A percentile compares a stretch with the other conserved stretches of the same genome.
phyloP scores from a whole-genome alignment of 2,329 filamentous ascomycete genomes.

The Daldinia eschscholtzii region DNA sequence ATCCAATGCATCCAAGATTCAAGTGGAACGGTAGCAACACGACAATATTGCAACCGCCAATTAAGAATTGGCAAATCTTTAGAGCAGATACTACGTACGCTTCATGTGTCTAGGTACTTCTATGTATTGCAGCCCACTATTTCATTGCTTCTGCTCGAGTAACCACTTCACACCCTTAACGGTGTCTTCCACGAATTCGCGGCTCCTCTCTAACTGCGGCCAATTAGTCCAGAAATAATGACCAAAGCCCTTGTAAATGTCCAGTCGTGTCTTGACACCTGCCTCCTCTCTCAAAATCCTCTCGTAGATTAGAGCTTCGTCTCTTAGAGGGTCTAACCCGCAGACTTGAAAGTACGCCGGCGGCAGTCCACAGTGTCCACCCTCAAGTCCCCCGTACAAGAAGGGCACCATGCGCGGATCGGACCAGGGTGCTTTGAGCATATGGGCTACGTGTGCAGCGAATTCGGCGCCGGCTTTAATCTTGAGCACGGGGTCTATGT shows the following conservation, averaged over 20 bases:
- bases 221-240: constrained; percentile 51
- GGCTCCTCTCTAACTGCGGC: constrained; percentile 43
- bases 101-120: neutral
- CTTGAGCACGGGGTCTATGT: constrained; percentile 44
- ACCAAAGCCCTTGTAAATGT: constrained; percentile 50
- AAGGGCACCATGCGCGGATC: constrained; percentile 44
- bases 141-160: constrained; percentile 41
- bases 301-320: constrained; percentile 67
- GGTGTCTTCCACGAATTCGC: constrained; percentile 48
- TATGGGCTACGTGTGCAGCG: constrained; percentile 10
- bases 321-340: constrained; percentile 64
- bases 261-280: constrained; percentile 58
- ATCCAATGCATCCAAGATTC: neutral
- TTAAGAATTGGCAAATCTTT: neutral
- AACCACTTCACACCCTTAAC: constrained; percentile 47
- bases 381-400: constrained; percentile 35
- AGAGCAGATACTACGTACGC: neutral
- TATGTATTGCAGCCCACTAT: neutral
- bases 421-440: constrained; percentile 27
- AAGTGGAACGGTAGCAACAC: neutral
- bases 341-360: constrained; percentile 64
- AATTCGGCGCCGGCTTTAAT: constrained; percentile 13
- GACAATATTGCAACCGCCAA: neutral
- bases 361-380: constrained; percentile 55
- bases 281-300: constrained; percentile 58